phyloP scores from a whole-genome alignment of 306 rosid genomes.

The Mimosa pudica region DNA sequence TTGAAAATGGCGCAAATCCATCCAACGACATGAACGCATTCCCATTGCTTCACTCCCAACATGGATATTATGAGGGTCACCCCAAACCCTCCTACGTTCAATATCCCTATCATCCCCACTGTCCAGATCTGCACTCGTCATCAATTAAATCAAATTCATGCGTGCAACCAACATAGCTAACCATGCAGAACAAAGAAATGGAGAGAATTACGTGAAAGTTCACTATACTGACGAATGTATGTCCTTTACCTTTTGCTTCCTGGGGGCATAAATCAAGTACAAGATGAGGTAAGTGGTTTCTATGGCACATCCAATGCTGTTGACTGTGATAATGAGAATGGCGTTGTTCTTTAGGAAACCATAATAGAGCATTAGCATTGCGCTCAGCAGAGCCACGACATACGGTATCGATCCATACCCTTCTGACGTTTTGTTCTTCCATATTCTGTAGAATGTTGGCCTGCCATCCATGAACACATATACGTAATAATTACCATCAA shows the following conservation, averaged over 20 bases:
- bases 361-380: conserved; percentile 58
- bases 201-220: too few relatives aligned
- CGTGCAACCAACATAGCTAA: too few relatives aligned
- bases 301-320: conserved; percentile 54
- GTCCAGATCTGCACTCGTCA: too few relatives aligned
- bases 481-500: too few relatives aligned
- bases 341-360: conserved; percentile 64
- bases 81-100: too few relatives aligned
- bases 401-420: conserved; percentile 72
- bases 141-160: too few relatives aligned
- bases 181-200: too few relatives aligned
- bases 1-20: conserved; percentile 62
- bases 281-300: conserved; percentile 51
- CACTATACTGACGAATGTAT: too few relatives aligned
- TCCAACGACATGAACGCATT: conserved; percentile 52
- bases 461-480: conserved; percentile 26
- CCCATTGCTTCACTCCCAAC: conserved; percentile 26
- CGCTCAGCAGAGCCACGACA: conserved; percentile 72
- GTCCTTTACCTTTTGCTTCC: neutral
- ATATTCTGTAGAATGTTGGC: conserved; percentile 70
- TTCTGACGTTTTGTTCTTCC: conserved; percentile 57
- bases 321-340: conserved; percentile 55
- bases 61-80: too few relatives aligned
- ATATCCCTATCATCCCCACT: too few relatives aligned
- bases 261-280: conserved; percentile 54